Evolutionary conservation across 2,329 filamentous ascomycete genomes (phyloP).

Genomic region (Diaporthe sp.): DNA sequence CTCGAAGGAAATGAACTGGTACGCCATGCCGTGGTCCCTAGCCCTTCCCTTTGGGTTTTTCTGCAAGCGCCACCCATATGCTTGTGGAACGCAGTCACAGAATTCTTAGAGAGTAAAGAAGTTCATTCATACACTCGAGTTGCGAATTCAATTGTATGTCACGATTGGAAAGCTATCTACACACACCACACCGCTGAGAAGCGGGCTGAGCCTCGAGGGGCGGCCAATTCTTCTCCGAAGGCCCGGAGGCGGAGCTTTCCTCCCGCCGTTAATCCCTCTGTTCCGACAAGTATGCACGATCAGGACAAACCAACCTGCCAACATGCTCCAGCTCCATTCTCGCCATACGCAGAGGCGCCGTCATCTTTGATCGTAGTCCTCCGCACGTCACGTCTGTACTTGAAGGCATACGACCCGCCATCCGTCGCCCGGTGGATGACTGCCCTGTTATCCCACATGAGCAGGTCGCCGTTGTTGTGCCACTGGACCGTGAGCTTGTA

Average conservation of each 20-base stretch:
- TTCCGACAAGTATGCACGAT: slow-evolving; percentile 1
- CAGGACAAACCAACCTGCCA: slow-evolving; percentile 5
- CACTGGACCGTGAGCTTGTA: slow-evolving; percentile 38
- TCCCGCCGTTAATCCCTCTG: not conserved
- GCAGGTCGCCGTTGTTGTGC: slow-evolving; percentile 39
- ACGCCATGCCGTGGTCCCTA: not conserved
- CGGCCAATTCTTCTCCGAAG: too few relatives aligned
- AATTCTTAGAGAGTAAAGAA: not conserved
- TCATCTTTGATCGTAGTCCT: slow-evolving; percentile 19
- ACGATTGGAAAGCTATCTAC: not conserved
- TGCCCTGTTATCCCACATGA: slow-evolving; percentile 41
- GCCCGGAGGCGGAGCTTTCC: not conserved
- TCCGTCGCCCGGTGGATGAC: slow-evolving; percentile 39
- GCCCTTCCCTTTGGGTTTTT: not conserved
- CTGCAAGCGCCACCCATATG: not conserved
- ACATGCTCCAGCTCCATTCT: not conserved
- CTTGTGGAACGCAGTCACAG: not conserved
- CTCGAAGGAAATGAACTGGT: not conserved
- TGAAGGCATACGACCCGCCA: slow-evolving; percentile 5
- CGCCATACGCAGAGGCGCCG: not conserved
- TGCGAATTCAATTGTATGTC: not conserved
- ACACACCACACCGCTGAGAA: not conserved
- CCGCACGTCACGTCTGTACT: slow-evolving; percentile 12
- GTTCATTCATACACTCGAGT: not conserved
- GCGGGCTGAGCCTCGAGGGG: not conserved